Evolutionary conservation across 331 rosid species (phyloP).

Genomic region (Spiraea crenata): DNA sequence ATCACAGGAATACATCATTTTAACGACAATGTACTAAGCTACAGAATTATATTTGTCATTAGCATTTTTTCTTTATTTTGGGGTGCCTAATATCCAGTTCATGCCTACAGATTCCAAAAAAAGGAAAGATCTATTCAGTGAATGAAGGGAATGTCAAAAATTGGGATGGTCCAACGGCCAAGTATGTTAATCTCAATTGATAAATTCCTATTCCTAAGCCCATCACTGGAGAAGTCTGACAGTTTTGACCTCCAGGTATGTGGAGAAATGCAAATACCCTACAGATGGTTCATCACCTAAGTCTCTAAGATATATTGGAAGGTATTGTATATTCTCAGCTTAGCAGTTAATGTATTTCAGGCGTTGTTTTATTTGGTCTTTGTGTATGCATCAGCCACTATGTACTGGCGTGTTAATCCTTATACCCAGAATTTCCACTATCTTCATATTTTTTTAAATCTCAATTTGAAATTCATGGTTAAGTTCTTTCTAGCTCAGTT

Average conservation of each 20-base stretch:
- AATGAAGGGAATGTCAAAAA: conserved; percentile 95
- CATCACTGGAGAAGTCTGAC: background rate
- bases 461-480: background rate
- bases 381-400: background rate
- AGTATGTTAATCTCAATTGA: conserved; percentile 38
- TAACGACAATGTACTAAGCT: background rate
- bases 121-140: conserved; percentile 90
- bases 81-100: conserved; percentile 14
- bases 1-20: conserved; percentile 5
- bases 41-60: background rate
- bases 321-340: conserved; percentile 41
- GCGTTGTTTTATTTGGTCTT: conserved; percentile 7
- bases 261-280: conserved; percentile 83
- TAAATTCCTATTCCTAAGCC: background rate
- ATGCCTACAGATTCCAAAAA: conserved; percentile 60
- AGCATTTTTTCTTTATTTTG: conserved; percentile 1
- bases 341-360: conserved; percentile 1
- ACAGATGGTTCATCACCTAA: conserved; percentile 72
- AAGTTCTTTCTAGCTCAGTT: background rate
- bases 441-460: background rate
- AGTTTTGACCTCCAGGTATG: conserved; percentile 43
- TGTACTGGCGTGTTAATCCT: background rate
- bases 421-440: background rate
- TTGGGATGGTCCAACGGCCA: conserved; percentile 82
- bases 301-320: conserved; percentile 91